phyloP scores from a whole-genome alignment of 805 yeast species.

The Wickerhamomyces ciferrii region DNA sequence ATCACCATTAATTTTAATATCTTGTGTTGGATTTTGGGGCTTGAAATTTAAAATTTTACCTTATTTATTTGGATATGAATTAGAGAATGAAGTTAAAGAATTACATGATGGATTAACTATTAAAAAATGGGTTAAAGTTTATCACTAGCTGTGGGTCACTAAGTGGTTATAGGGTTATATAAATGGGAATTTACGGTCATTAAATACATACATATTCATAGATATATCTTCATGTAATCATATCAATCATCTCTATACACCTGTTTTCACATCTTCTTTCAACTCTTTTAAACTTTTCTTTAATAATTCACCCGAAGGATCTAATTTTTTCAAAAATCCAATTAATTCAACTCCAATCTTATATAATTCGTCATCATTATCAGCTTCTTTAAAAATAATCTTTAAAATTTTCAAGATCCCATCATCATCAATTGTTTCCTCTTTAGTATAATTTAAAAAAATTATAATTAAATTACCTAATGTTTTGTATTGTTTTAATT shows the following conservation, averaged over 20 bases:
- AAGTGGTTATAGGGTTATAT: no score
- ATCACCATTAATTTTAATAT: slow-evolving; percentile 34
- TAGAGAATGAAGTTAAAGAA: slow-evolving; percentile 33
- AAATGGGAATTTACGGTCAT: neutral
- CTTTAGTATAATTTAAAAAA: slow-evolving; percentile 34
- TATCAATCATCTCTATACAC: no score
- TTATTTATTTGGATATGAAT: slow-evolving; percentile 35
- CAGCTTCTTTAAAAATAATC: slow-evolving; percentile 21
- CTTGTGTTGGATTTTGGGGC: slow-evolving; percentile 52
- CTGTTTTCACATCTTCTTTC: no score
- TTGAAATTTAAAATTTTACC: slow-evolving; percentile 47
- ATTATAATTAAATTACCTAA: slow-evolving; percentile 42
- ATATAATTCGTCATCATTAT: slow-evolving; percentile 24
- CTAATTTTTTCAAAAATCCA: slow-evolving; percentile 24
- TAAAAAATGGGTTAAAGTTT: slow-evolving; percentile 47
- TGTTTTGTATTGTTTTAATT: slow-evolving; percentile 35
- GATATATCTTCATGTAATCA: neutral
- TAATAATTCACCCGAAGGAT: slow-evolving; percentile 16
- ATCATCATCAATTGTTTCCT: slow-evolving; percentile 8
- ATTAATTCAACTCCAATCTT: slow-evolving; percentile 24
- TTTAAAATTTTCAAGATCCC: slow-evolving; percentile 19
- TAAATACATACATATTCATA: neutral
- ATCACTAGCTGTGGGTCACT: neutral
- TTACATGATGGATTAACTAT: slow-evolving; percentile 55
- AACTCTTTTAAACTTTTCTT: slow-evolving; percentile 6